Conservation (phyloP, 495 filamentous ascomycete genomes). For the Pseudoneurospora amorphoporcata region DNA sequence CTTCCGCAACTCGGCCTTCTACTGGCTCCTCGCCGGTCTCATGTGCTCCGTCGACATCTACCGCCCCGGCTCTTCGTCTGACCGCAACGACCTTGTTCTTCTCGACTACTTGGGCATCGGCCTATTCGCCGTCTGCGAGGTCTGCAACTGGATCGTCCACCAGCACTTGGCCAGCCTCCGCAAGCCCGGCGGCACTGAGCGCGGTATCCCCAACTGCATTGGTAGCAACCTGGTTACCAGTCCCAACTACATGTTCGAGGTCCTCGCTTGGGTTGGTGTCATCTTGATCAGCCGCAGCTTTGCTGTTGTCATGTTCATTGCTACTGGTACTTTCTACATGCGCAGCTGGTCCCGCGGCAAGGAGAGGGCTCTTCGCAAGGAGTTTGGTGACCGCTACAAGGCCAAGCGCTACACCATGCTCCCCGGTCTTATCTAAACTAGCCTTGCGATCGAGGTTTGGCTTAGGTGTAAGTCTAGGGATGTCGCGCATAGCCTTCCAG, state of each 20-base stretch:
- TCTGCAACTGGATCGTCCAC: constrained; percentile 71
- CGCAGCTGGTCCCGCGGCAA: constrained; percentile 80
- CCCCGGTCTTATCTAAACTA: constrained; percentile 46
- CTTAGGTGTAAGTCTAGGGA: neutral
- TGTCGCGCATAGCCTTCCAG: neutral
- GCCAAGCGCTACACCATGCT: constrained; percentile 75
- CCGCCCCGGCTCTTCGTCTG: constrained; percentile 53
- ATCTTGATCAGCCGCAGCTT: constrained; percentile 65
- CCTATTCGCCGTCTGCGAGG: constrained; percentile 64
- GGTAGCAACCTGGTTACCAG: constrained; percentile 85
- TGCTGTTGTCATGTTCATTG: constrained; percentile 61
- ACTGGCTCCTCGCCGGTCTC: constrained; percentile 76
- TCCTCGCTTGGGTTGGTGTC: constrained; percentile 72
- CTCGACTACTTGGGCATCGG: constrained; percentile 52
- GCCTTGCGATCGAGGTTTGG: neutral
- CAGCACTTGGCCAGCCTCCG: constrained; percentile 64
- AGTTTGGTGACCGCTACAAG: constrained; percentile 85
- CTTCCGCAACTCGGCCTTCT: constrained; percentile 84
- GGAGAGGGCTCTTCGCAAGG: constrained; percentile 77
- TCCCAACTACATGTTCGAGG: constrained; percentile 96
- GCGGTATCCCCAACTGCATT: constrained; percentile 76
- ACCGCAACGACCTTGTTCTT: constrained; percentile 29
- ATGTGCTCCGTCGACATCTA: constrained; percentile 83
- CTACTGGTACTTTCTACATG: constrained; percentile 65
- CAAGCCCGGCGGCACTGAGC: constrained; percentile 66